A percentile compares a stretch with the other conserved stretches of the same genome.
These are phyloP conservation scores for Oryza coarctata DNA, from an alignment of 176 grass and related monocot genomes.

Conservation along the genomic window DNA sequence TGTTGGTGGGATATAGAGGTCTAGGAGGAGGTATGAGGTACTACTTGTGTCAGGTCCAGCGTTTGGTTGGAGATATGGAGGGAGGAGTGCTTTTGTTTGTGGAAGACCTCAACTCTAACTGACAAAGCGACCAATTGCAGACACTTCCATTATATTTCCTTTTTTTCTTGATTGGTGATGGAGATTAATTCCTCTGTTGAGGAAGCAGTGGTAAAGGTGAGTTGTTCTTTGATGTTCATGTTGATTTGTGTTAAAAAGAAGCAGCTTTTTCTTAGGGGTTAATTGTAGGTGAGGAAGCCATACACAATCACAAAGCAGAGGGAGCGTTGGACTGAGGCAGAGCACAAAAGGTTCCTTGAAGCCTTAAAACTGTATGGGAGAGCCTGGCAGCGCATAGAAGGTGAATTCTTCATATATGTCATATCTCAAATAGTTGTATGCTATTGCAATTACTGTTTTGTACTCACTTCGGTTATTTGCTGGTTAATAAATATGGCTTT, in stretches of 20 bases:
- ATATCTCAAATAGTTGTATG: slow-evolving; percentile 12
- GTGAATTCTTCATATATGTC: slow-evolving; percentile 41
- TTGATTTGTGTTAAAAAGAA: slow-evolving; percentile 40
- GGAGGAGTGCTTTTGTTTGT: slow-evolving; percentile 69
- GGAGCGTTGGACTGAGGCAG: slow-evolving; percentile 93
- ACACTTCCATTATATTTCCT: slow-evolving; percentile 27
- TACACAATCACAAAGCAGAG: slow-evolving; percentile 98
- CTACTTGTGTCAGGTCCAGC: slow-evolving; percentile 59
- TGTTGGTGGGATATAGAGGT: slow-evolving; percentile 47
- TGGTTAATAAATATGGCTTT: slow-evolving; percentile 18
- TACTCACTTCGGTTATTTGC: slow-evolving; percentile 10
- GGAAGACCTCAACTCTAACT: slow-evolving; percentile 75
- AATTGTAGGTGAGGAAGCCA: slow-evolving; percentile 75
- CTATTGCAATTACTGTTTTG: slow-evolving; percentile 8
- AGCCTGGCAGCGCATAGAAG: slow-evolving; percentile 99
- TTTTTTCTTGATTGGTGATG: slow-evolving; percentile 51
- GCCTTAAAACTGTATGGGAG: slow-evolving; percentile 93
- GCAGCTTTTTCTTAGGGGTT: slow-evolving; percentile 9
- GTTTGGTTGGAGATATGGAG: slow-evolving; percentile 70
- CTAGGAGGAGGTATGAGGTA: slow-evolving; percentile 77
- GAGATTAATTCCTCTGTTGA: slow-evolving; percentile 77
- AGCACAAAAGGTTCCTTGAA: slow-evolving; percentile 91
- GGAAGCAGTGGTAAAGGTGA: slow-evolving; percentile 80
- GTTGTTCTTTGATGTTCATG: slow-evolving; percentile 17
- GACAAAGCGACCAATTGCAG: slow-evolving; percentile 43